Conservation (phyloP, 2,329 filamentous ascomycete genomes). For the Alternaria conjuncta region DNA sequence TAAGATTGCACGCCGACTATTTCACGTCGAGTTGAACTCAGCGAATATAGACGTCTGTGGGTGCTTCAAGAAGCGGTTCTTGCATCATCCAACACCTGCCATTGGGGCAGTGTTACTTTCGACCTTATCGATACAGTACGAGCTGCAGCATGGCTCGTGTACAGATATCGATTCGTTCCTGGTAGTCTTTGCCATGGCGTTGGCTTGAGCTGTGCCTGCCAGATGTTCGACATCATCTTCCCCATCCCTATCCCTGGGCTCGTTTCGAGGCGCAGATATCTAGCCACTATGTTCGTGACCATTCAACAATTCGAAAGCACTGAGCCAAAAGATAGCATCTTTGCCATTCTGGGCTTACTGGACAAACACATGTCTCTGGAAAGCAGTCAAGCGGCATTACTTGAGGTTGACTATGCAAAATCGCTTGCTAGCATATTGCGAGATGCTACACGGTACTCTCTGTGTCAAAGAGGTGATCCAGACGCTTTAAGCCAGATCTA, state of each 20-base stretch:
- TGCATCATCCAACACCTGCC: not conserved
- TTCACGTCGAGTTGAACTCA: accelerated
- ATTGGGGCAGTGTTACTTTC: not conserved
- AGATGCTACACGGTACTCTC: not conserved
- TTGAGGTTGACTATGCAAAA: not conserved
- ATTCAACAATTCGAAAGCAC: not conserved
- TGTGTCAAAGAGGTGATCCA: not conserved
- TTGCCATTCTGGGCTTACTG: not conserved
- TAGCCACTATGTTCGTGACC: accelerated
- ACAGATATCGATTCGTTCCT: not conserved
- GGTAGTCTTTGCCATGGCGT: accelerated
- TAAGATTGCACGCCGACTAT: not conserved
- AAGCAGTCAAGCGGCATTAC: not conserved
- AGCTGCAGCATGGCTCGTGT: accelerated
- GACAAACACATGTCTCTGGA: accelerated
- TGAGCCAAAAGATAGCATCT: not conserved
- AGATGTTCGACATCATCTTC: not conserved
- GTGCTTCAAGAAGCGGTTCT: not conserved
- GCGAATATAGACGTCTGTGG: not conserved
- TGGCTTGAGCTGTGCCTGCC: accelerated
- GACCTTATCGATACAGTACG: not conserved
- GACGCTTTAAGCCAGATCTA: accelerated
- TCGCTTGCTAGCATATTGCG: not conserved
- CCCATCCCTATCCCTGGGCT: too few relatives aligned
- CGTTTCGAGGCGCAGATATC: accelerated